Evolutionary conservation across 768 basidiomycete genomes (phyloP).

Genomic region (Lactifluus hygrophoroides): DNA sequence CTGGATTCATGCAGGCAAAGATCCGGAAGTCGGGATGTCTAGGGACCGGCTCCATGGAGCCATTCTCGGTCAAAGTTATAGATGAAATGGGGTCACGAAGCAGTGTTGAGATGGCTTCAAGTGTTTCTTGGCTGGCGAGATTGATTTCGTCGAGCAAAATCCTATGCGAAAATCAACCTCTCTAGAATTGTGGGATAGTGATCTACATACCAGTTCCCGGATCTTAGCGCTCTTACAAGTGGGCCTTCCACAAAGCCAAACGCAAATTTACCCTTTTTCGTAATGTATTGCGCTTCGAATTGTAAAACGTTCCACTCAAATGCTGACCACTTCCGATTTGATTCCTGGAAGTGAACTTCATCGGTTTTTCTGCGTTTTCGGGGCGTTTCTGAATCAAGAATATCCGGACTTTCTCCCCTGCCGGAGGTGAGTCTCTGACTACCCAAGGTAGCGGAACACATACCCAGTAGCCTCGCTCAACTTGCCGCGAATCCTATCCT

Average conservation of each 20-base stretch:
- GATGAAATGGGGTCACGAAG: slow-evolving; percentile 81
- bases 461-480: slow-evolving; percentile 24
- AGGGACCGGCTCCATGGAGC: slow-evolving; percentile 79
- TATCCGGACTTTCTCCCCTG: slow-evolving; percentile 22
- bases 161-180: slow-evolving; percentile 38
- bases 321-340: slow-evolving; percentile 51
- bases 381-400: slow-evolving; percentile 38
- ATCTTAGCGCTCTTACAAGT: slow-evolving; percentile 79
- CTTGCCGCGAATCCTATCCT: slow-evolving; percentile 45
- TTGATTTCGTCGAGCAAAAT: slow-evolving; percentile 95
- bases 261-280: slow-evolving; percentile 80
- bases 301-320: slow-evolving; percentile 63
- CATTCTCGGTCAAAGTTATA: slow-evolving; percentile 88
- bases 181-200: neutral
- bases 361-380: slow-evolving; percentile 67
- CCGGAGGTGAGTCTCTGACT: neutral
- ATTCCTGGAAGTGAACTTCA: slow-evolving; percentile 32
- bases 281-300: slow-evolving; percentile 86
- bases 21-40: slow-evolving; percentile 94
- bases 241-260: slow-evolving; percentile 96
- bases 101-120: slow-evolving; percentile 86
- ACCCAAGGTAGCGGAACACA: neutral
- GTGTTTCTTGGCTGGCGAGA: slow-evolving; percentile 85
- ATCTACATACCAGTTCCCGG: slow-evolving; percentile 72
- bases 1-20: slow-evolving; percentile 99